These are phyloP conservation scores for Fusarium albosuccineum DNA, from an alignment of 2,329 filamentous ascomycete species.

Conservation along the genomic window DNA sequence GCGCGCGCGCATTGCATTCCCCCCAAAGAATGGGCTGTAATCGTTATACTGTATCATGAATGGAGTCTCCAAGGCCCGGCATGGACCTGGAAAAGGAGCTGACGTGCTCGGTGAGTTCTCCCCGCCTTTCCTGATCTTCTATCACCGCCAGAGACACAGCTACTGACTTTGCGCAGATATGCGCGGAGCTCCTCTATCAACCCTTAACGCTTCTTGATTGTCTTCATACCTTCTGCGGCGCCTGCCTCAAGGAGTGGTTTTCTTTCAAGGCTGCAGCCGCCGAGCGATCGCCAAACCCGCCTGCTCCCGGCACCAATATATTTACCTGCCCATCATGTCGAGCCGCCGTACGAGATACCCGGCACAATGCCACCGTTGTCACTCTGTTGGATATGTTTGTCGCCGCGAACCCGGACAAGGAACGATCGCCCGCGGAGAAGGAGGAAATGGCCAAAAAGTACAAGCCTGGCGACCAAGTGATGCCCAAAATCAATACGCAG, in stretches of 20 bases:
- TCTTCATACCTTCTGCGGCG: conserved; percentile 95
- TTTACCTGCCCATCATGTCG: conserved; percentile 97
- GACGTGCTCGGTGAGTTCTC: conserved; percentile 81
- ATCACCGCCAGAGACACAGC: conserved; percentile 10
- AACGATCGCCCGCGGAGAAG: conserved; percentile 78
- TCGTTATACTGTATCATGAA: conserved; percentile 52
- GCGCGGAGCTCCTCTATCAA: conserved; percentile 93
- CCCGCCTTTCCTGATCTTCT: conserved; percentile 27
- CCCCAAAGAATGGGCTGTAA: conserved; percentile 33
- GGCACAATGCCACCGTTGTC: conserved; percentile 90
- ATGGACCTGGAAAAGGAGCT: conserved; percentile 92
- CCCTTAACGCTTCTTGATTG: conserved; percentile 93
- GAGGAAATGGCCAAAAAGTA: conserved; percentile 82
- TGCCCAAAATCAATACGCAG: conserved; percentile 71
- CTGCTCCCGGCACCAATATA: conserved; percentile 61
- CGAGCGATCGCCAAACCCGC: conserved; percentile 63
- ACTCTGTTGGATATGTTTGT: conserved; percentile 92
- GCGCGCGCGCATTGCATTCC: conserved; percentile 9
- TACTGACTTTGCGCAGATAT: conserved; percentile 74
- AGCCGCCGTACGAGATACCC: conserved; percentile 85
- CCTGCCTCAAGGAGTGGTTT: conserved; percentile 97
- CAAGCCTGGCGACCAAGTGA: conserved; percentile 82
- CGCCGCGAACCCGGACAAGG: conserved; percentile 81
- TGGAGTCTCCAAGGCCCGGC: conserved; percentile 65
- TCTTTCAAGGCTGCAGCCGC: conserved; percentile 77